Conservation (phyloP, 768 basidiomycete genomes). For the Serendipita vermifera region DNA sequence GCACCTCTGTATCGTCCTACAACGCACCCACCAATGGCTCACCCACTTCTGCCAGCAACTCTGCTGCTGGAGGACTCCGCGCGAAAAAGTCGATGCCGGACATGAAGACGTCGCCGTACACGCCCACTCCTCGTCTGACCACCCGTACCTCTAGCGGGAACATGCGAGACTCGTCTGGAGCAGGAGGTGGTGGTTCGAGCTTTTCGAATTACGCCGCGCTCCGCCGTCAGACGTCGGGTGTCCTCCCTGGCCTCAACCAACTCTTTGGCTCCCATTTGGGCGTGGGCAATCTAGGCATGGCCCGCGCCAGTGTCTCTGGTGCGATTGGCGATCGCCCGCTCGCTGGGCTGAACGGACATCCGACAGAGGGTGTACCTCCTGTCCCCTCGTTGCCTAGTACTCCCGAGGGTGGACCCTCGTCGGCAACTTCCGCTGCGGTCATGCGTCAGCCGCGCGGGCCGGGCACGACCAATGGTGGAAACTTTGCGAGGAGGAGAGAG, state of each 20-base stretch:
- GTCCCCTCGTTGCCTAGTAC: conserved; percentile 63
- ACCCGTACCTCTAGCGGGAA: conserved; percentile 80
- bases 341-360: neutral
- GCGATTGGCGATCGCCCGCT: conserved; percentile 2
- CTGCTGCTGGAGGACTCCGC: conserved; percentile 45
- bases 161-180: conserved; percentile 74
- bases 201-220: conserved; percentile 29
- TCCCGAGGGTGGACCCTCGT: conserved; percentile 34
- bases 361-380: conserved; percentile 40
- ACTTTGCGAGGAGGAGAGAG: conserved; percentile 40
- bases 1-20: neutral
- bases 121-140: conserved; percentile 62
- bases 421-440: conserved; percentile 34
- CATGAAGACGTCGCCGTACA: conserved; percentile 67
- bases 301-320: conserved; percentile 21
- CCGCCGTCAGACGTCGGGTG: conserved; percentile 6
- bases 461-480: conserved; percentile 44
- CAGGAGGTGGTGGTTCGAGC: conserved; percentile 70
- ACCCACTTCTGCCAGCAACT: conserved; percentile 21
- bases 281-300: conserved; percentile 28
- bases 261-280: conserved; percentile 44
- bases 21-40: neutral
- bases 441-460: conserved; percentile 80
- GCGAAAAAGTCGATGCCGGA: conserved; percentile 99
- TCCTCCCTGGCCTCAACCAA: conserved; percentile 53